Base-by-base conservation (phyloP, 2,329 filamentous ascomycete genomes). In the Conoideocrella luteorostrata region DNA sequence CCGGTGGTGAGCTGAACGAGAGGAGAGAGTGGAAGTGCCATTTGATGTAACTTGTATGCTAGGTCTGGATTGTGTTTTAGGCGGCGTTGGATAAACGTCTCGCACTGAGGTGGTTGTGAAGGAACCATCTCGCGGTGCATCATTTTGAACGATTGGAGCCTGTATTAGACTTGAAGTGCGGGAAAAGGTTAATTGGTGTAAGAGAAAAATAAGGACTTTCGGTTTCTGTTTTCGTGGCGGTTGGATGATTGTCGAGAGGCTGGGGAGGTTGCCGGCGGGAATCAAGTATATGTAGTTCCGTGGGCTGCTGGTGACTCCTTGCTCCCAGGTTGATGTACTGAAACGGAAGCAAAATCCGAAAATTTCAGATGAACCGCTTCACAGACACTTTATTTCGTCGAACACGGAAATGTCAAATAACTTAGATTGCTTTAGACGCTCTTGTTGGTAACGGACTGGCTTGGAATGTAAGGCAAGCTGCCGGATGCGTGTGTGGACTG, bases 1-100 rank as follows among this genome's bases (percentile, higher is more conserved):
- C 83, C 83, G 2, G 75, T 77, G 18, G 70, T 69, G 51, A 83
- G 64, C 62, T 81, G 76, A 7, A 85, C 78, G 5, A 89, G 77
- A 1, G 84, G 83, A 1, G 76, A 74, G 20, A 89, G 76, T 18
- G 70, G 71, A 10, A 86, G 73, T 17, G 75, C 72, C 73, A 89
- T 82, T 51, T 84, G 75, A 20, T 66, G 56, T 46, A 89, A 71
- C 57, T 88, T 87, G 49, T 69, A 61, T 7, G 69, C 66, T 48
- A 88, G 73, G 6, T 63, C 70, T 0, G 74, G 73, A 62, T 73
- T 72, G 47, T 57, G 62, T 45, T 64, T 63, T 5, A 71, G 60
- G 7, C 59, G 56, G 39, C 61, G 57, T 39, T 56, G 59, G 36
- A 47, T 45, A 32, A 58, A 56, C 23, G 51, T 44, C 47, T 55